Evolutionary conservation across 352 stramenopile genomes (phyloP).

Genomic region (Albugo laibachii): DNA sequence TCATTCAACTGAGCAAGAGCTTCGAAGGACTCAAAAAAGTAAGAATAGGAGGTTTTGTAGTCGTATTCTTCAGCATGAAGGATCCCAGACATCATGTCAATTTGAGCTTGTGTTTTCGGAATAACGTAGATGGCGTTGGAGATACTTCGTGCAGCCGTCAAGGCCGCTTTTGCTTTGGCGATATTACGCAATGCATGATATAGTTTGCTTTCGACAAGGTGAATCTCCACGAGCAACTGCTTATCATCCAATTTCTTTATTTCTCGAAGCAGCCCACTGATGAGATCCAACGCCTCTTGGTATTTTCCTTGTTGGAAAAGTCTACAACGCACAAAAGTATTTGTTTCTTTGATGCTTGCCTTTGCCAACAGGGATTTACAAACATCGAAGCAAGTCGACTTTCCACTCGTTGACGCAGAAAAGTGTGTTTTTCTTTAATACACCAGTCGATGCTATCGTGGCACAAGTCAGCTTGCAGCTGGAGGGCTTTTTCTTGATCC

Average conservation of each 20-base stretch:
- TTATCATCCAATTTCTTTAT: constrained; percentile 99
- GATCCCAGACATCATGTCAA: constrained; percentile 94
- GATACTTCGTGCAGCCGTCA: constrained; percentile 93
- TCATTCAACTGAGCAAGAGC: constrained; percentile 87
- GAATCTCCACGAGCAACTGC: constrained; percentile 96
- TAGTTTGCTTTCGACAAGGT: constrained; percentile 95
- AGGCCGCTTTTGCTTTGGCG: constrained; percentile 89
- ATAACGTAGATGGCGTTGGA: constrained; percentile 97
- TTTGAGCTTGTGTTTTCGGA: constrained; percentile 86
- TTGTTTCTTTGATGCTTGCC: not conserved
- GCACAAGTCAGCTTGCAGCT: constrained; percentile 89
- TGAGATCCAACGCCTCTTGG: constrained; percentile 82
- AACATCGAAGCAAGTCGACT: constrained; percentile 84
- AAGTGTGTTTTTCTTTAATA: constrained; percentile 89
- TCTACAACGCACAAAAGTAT: constrained; percentile 6
- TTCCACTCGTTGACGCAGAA: constrained; percentile 96
- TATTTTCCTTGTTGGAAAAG: constrained; percentile 85
- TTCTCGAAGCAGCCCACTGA: constrained; percentile 88
- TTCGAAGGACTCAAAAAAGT: constrained; percentile 97
- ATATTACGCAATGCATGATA: constrained; percentile 95
- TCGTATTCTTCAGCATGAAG: constrained; percentile 96
- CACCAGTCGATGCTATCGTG: constrained; percentile 90
- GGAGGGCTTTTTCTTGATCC: constrained; percentile 80
- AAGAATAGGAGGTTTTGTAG: constrained; percentile 98
- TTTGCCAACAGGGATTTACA: not conserved